Conservation (phyloP, 305 asterid genomes). For the Ajuga reptans region DNA sequence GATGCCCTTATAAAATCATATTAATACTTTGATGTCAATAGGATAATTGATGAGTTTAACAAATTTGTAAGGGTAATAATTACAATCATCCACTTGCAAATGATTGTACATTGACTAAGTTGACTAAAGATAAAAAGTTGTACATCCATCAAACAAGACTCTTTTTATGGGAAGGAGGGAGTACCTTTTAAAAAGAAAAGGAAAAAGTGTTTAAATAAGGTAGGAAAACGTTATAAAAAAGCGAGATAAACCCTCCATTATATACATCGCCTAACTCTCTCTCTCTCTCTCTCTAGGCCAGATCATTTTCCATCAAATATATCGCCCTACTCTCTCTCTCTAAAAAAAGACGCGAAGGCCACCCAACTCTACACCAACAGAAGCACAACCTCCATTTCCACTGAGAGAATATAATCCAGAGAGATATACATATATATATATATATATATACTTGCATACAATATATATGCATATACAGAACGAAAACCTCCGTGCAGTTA, state of each 20-base stretch:
- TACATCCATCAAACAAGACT: no score
- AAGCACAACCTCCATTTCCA: slow-evolving; percentile 21
- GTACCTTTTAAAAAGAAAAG: no score
- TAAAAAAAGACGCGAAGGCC: slow-evolving; percentile 38
- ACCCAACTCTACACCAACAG: slow-evolving; percentile 36
- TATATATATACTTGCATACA: not conserved
- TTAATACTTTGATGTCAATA: no score
- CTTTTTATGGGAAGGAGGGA: no score
- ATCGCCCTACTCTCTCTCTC: slow-evolving; percentile 16
- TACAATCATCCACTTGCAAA: no score
- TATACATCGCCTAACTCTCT: no score
- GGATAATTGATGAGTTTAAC: no score
- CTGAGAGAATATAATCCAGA: slow-evolving; percentile 15
- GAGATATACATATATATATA: not conserved
- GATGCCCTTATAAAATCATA: no score
- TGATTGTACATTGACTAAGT: no score
- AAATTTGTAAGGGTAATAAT: no score
- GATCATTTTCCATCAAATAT: slow-evolving; percentile 17
- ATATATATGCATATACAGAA: not conserved
- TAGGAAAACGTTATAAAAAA: not conserved
- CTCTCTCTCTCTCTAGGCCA: slow-evolving; percentile 5
- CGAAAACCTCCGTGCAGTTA: slow-evolving; percentile 1
- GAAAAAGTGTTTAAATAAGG: not conserved
- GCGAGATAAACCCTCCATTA: not conserved
- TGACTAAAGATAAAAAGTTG: no score